Evolutionary conservation across 805 yeast species (phyloP).

Genomic region (Cyberlindnera nakhonratchasimensis): DNA sequence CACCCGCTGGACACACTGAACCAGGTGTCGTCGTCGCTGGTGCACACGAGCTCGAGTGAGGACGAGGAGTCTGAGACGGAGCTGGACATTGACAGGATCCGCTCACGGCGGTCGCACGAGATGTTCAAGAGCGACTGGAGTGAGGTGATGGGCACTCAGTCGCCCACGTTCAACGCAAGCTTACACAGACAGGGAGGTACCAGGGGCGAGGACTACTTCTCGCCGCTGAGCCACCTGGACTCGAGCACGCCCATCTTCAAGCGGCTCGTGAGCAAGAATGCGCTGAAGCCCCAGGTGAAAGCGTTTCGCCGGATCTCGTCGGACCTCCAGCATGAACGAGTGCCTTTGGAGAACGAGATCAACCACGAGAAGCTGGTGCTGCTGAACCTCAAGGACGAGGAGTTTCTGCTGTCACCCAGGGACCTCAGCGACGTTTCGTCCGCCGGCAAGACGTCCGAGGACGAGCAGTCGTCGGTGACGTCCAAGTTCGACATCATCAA

Average conservation of each 20-base stretch:
- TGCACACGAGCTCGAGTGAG: slow-evolving; percentile 10
- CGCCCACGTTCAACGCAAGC: slow-evolving; percentile 17
- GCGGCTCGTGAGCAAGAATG: slow-evolving; percentile 24
- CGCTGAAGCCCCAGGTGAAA: slow-evolving; percentile 27
- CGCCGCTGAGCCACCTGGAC: slow-evolving; percentile 11
- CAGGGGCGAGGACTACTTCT: slow-evolving; percentile 1
- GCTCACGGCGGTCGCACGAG: slow-evolving; percentile 13
- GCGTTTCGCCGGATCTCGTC: slow-evolving; percentile 25
- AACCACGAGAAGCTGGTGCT: slow-evolving; percentile 28
- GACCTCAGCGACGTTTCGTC: slow-evolving; percentile 3
- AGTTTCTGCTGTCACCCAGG: slow-evolving; percentile 9
- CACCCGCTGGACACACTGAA: neutral
- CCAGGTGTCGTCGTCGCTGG: slow-evolving; percentile 7
- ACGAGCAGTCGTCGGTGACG: slow-evolving; percentile 5
- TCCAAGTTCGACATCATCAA: slow-evolving; percentile 28
- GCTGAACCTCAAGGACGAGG: slow-evolving; percentile 25
- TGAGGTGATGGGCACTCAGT: slow-evolving; percentile 12
- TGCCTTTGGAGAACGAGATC: slow-evolving; percentile 27
- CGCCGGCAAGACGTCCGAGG: slow-evolving; percentile 3
- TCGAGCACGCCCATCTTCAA: slow-evolving; percentile 27
- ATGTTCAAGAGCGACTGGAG: slow-evolving; percentile 13
- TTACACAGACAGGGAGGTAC: slow-evolving; percentile 7
- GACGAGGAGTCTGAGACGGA: slow-evolving; percentile 19
- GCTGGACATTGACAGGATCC: slow-evolving; percentile 8
- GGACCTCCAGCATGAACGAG: slow-evolving; percentile 25